phyloP scores from a whole-genome alignment of 2,329 filamentous ascomycete species.

The Colletotrichum eremochloae region DNA sequence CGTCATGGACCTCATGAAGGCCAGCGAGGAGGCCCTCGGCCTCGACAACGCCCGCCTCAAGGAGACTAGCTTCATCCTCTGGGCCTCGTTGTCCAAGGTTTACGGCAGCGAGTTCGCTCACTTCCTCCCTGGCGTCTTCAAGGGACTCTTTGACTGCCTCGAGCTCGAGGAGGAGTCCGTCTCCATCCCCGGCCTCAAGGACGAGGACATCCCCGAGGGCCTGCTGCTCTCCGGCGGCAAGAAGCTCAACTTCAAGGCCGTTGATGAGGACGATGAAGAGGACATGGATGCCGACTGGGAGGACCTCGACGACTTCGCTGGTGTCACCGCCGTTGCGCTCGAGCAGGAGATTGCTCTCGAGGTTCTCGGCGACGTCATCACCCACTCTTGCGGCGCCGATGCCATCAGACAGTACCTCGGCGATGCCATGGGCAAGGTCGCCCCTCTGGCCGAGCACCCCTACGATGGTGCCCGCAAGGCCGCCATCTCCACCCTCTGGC shows the following conservation, averaged over 20 bases:
- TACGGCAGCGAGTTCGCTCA: conserved; percentile 87
- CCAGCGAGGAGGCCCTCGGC: conserved; percentile 90
- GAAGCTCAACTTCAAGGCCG: conserved; percentile 82
- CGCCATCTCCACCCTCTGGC: conserved; percentile 91
- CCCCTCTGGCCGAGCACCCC: conserved; percentile 85
- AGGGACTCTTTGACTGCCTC: conserved; percentile 85
- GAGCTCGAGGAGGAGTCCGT: conserved; percentile 91
- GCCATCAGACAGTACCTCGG: conserved; percentile 85
- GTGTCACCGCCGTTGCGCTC: conserved; percentile 88
- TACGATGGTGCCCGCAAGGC: conserved; percentile 96
- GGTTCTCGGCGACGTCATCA: conserved; percentile 92
- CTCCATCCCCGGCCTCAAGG: conserved; percentile 80
- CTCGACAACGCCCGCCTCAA: conserved; percentile 91
- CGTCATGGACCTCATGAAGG: conserved; percentile 89
- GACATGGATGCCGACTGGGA: conserved; percentile 80
- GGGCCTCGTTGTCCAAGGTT: conserved; percentile 94
- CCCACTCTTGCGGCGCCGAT: conserved; percentile 83
- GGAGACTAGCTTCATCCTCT: conserved; percentile 97
- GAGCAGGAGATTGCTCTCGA: conserved; percentile 99
- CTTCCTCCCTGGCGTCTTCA: conserved; percentile 83
- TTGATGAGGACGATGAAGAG: conserved; percentile 66
- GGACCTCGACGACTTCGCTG: conserved; percentile 85
- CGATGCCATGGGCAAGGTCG: conserved; percentile 85
- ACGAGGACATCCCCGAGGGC: conserved; percentile 63
- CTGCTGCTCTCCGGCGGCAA: conserved; percentile 84